Conservation (phyloP, 768 basidiomycete genomes). For the Pleurotus giganteus region DNA sequence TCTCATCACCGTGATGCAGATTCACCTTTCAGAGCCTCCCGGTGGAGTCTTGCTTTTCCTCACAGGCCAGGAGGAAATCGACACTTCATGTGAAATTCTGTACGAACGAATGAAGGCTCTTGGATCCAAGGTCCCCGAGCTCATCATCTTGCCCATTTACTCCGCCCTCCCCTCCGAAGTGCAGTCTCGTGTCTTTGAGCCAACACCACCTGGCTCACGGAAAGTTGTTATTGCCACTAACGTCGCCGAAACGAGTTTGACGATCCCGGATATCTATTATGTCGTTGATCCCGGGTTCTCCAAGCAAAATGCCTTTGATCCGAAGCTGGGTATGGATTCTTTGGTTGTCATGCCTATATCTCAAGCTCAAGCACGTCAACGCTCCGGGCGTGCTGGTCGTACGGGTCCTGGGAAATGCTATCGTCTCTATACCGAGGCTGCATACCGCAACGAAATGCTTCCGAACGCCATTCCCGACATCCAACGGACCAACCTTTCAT, state of each 20-base stretch:
- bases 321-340: conserved; percentile 97
- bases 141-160: conserved; percentile 96
- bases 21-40: conserved; percentile 96
- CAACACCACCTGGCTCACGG: conserved; percentile 95
- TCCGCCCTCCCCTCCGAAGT: conserved; percentile 98
- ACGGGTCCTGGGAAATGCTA: conserved; percentile 99
- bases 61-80: conserved; percentile 98
- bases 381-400: conserved; percentile 93
- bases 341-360: conserved; percentile 98
- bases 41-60: conserved; percentile 97
- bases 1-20: conserved; percentile 99
- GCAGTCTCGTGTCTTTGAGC: conserved; percentile 96
- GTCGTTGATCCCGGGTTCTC: conserved; percentile 98
- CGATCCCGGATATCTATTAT: conserved; percentile 98
- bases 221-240: conserved; percentile 99
- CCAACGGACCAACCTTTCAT: conserved; percentile 89
- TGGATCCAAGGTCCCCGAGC: conserved; percentile 97
- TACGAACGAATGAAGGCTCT: conserved; percentile 99
- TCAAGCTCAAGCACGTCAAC: conserved; percentile 95
- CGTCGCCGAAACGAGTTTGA: conserved; percentile 97
- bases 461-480: conserved; percentile 98
- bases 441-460: conserved; percentile 98
- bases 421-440: conserved; percentile 96
- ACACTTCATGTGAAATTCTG: conserved; percentile 94
- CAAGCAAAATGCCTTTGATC: conserved; percentile 99